These are phyloP conservation scores for Psilocybe sp. DNA, from an alignment of 768 basidiomycete species.

Conservation along the genomic window DNA sequence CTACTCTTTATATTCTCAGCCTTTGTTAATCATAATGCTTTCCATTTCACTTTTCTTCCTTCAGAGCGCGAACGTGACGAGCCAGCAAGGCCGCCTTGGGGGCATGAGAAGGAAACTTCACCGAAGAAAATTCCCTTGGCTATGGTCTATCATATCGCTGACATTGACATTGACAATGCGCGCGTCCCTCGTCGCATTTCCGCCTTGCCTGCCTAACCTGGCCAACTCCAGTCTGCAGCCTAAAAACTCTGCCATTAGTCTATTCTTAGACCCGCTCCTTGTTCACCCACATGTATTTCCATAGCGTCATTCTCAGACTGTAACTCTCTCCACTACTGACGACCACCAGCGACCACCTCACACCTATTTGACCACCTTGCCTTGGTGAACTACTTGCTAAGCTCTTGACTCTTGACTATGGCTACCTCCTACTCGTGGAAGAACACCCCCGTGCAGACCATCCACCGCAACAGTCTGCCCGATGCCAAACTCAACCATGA, in stretches of 20 bases:
- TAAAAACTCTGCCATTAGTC: neutral
- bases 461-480: conserved; percentile 34
- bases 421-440: conserved; percentile 9
- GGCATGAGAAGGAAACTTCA: too few relatives aligned
- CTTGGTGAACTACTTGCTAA: neutral
- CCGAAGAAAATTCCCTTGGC: too few relatives aligned
- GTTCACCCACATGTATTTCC: neutral
- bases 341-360: neutral
- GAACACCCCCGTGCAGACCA: conserved; percentile 20
- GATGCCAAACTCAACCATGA: conserved; percentile 24
- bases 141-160: too few relatives aligned
- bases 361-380: neutral
- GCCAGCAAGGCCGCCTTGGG: too few relatives aligned
- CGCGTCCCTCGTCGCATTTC: neutral
- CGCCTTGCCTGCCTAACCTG: neutral
- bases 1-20: too few relatives aligned
- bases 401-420: neutral
- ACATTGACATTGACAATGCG: too few relatives aligned
- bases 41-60: too few relatives aligned
- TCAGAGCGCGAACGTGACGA: too few relatives aligned
- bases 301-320: neutral
- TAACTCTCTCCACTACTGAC: neutral
- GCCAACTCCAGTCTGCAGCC: neutral
- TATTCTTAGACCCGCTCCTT: conserved; percentile 1
- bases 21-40: too few relatives aligned